Evolutionary conservation across 306 rosid species (phyloP).

Genomic region (Herpetospermum pedunculosum): DNA sequence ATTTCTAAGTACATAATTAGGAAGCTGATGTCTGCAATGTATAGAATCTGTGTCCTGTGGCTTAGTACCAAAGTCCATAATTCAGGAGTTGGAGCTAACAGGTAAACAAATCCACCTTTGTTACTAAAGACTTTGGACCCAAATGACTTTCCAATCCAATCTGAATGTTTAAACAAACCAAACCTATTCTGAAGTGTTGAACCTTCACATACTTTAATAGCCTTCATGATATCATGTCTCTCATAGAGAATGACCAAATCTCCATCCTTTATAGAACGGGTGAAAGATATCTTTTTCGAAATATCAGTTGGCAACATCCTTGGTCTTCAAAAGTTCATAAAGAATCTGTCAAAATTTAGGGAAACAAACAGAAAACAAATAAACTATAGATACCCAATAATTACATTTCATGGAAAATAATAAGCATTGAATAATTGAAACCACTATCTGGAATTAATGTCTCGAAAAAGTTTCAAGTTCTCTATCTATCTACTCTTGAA

Average conservation of each 20-base stretch:
- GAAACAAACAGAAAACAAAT: not conserved
- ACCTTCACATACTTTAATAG: slow-evolving; percentile 47
- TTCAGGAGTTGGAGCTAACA: slow-evolving; percentile 85
- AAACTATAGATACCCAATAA: not conserved
- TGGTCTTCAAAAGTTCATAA: not conserved
- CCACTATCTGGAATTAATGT: not conserved
- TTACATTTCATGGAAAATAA: not conserved
- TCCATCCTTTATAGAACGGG: slow-evolving; percentile 35
- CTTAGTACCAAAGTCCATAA: slow-evolving; percentile 78
- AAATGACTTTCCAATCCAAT: slow-evolving; percentile 85
- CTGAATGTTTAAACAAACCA: slow-evolving; percentile 69
- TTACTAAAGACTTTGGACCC: slow-evolving; percentile 70
- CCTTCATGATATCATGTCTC: slow-evolving; percentile 68
- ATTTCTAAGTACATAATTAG: slow-evolving; percentile 70
- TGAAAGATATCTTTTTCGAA: slow-evolving; percentile 46
- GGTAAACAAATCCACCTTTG: slow-evolving; percentile 71
- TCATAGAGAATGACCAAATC: slow-evolving; percentile 75
- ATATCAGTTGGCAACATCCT: slow-evolving; percentile 51
- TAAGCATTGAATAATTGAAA: not conserved
- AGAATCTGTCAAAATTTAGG: not conserved
- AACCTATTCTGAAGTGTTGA: slow-evolving; percentile 69
- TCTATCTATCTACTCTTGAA: not conserved
- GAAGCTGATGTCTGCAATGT: slow-evolving; percentile 78
- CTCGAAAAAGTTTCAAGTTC: not conserved
- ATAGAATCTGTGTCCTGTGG: slow-evolving; percentile 87